A percentile compares a stretch with the other conserved stretches of the same genome.
Evolutionary conservation across 495 filamentous ascomycete species (phyloP).

Genomic region (Cudoniella acicularis): DNA sequence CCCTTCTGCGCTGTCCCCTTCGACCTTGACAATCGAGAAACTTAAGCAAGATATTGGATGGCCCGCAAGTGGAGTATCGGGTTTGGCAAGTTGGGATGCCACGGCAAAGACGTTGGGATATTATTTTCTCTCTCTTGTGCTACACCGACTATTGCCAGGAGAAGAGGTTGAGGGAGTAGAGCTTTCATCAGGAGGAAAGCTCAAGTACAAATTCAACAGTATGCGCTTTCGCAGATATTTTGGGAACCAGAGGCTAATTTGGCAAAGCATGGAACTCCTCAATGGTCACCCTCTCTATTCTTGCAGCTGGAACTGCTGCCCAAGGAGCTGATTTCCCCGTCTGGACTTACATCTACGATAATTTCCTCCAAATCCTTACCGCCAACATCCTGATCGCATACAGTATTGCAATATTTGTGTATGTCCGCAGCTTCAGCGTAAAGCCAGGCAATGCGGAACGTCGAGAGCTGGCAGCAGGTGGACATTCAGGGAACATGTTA

Average conservation of each 20-base stretch:
- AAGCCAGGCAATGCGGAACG: conserved; percentile 62
- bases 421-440: conserved; percentile 75
- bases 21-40: conserved; percentile 61
- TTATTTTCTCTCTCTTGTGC: conserved; percentile 69
- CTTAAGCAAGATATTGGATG: conserved; percentile 78
- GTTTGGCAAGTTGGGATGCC: conserved; percentile 58
- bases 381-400: conserved; percentile 74
- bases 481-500: conserved; percentile 76
- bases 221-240: background rate
- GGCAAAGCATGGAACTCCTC: conserved; percentile 70
- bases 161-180: conserved; percentile 65
- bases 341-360: conserved; percentile 91
- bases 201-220: conserved; percentile 87
- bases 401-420: conserved; percentile 67
- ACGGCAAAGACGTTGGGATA: conserved; percentile 68
- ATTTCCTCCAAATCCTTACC: conserved; percentile 81
- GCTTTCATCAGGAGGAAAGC: conserved; percentile 64
- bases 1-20: conserved; percentile 76
- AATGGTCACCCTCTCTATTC: conserved; percentile 60
- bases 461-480: conserved; percentile 78
- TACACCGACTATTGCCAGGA: conserved; percentile 78
- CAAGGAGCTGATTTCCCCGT: conserved; percentile 79
- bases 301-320: conserved; percentile 66
- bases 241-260: conserved; percentile 3
- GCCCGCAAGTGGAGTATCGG: conserved; percentile 63